Evolutionary conservation across 2,329 filamentous ascomycete species (phyloP), one percentile per base, ranked within the genome.

Genomic region (Sclerotinia nivalis): DNA sequence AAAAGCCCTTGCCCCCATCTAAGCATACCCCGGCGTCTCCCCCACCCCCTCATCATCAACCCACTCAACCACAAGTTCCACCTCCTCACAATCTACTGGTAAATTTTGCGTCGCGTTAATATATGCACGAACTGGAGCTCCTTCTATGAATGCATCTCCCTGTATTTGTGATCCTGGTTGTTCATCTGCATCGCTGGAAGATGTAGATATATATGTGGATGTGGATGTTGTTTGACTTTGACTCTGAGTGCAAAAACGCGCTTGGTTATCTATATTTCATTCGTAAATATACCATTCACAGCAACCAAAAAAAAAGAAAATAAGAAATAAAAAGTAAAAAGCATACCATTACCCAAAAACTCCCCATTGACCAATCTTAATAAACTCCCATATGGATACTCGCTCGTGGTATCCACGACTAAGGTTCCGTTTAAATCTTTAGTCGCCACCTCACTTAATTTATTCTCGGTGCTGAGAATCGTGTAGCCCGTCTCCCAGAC

Each of bases 11-110:
- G 1, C 10, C 9, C 5, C 7, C 8, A 22, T 18, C 31, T 64
- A 52, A 50, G 31, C 1, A 28, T 43, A 59, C n/a, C 56, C 56
- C 6, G n/a, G n/a, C n/a, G 37, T 43, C n/a, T 45, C 56, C 3
- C 56, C 56, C 4, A 43, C 22, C n/a, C 34, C 31, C 18, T 50
- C 61, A 52, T n/a, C 9, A 25, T 67, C 76, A 78, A 2, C 87
- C 66, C 66, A 69, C 2, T 69, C 68, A 43, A 66, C 25, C 10
- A 66, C 60, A 31, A 69, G 50, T 28, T 58, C 22, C 4, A 69
- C 68, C 43, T 66, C 68, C 10, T 50, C 28, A 40, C 60, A 69
- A 15, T 20, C 28, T 4, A 31, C 7, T 4, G 54, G 65, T 28
- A 67, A 25, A 15, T 2, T 2, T 2, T 40, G 65, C 6, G 22